phyloP scores from a whole-genome alignment of 331 rosid species.

The Stylosanthes scabra region DNA sequence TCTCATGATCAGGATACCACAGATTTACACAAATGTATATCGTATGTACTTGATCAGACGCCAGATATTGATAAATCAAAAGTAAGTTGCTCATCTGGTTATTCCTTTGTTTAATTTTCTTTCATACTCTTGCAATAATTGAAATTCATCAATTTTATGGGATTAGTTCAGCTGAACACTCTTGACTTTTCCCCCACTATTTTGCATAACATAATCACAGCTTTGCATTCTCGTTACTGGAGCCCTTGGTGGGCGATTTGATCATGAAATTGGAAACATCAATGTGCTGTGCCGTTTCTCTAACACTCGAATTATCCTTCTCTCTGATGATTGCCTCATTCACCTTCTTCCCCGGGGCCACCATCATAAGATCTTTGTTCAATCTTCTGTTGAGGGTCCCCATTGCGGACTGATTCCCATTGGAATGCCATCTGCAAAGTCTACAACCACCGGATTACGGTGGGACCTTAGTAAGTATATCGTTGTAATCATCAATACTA shows the following conservation, averaged over 20 bases:
- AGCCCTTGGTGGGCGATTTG: conserved; percentile 98
- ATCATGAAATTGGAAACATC: conserved; percentile 94
- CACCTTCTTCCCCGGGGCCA: conserved; percentile 81
- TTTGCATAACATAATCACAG: conserved; percentile 44
- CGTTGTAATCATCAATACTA: not conserved
- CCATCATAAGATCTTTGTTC: conserved; percentile 71
- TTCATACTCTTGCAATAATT: not conserved
- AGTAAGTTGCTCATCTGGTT: conserved; percentile 52
- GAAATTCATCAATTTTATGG: not conserved
- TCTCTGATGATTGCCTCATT: conserved; percentile 88
- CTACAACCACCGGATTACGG: conserved; percentile 87
- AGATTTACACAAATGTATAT: conserved; percentile 88
- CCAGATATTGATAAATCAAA: conserved; percentile 56
- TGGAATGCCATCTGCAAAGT: conserved; percentile 77
- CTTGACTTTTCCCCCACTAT: not conserved
- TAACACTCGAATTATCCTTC: conserved; percentile 64
- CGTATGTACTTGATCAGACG: conserved; percentile 54
- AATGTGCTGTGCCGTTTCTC: conserved; percentile 82
- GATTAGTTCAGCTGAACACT: conserved; percentile 13
- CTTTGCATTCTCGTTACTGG: conserved; percentile 86
- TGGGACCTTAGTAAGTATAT: conserved; percentile 90
- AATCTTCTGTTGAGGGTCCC: conserved; percentile 82
- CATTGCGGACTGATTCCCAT: conserved; percentile 97
- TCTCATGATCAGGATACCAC: conserved; percentile 96
- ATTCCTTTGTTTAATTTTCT: conserved; percentile 4